Evolutionary conservation across 148 eudicot species (phyloP), one percentile per base, ranked within the genome.

Genomic region (Fallopia convolvulus): DNA sequence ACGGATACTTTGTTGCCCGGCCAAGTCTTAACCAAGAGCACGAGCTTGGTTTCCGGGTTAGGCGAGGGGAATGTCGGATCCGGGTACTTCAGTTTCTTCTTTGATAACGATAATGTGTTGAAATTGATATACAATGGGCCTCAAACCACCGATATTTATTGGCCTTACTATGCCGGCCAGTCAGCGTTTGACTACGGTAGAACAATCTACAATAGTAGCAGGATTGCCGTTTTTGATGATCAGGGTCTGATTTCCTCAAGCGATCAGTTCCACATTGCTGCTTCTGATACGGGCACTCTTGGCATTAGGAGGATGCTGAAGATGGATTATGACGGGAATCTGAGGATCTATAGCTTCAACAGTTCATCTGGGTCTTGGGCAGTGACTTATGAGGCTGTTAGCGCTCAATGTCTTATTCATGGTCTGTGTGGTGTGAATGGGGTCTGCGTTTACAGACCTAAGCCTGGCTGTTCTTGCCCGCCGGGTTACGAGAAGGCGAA

Each of bases 371-470:
- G 87, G 8, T 14, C 39, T 6, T 91, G 95, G 95, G 46, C 3
- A 0, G 73, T 83, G 9, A 78, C 88, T 52, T 89, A 92, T 88
- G 79, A 82, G 79, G 90, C 92, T 63, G 23, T 89, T 39, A 3
- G 72, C 33, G 53, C 76, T 8, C 85, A 53, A 32, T 91, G 95
- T 77, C 47, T 72, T 53, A 81, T 86, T 0, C 87, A 82, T 74
- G 92, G 95, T 20, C 77, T 86, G 30, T 91, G 95, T 80, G 95
- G 91, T 39, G 78, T 50, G 32, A 83, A 86, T 56, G 95, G 87
- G 39, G 66, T 91, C 52, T 91, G 95, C 47, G 75, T 70, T 18
- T 84, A 87, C 74, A 71, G 75, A 5, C 90, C 88, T 3, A 65
- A 82, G 20, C 78, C 86, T 1, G 80, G 10, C 61, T 91, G 95